A percentile compares a stretch with the other conserved stretches of the same genome.
These are phyloP conservation scores for Centrapalus pauciflorus DNA, from an alignment of 129 eudicot genomes.

Conservation along the genomic window DNA sequence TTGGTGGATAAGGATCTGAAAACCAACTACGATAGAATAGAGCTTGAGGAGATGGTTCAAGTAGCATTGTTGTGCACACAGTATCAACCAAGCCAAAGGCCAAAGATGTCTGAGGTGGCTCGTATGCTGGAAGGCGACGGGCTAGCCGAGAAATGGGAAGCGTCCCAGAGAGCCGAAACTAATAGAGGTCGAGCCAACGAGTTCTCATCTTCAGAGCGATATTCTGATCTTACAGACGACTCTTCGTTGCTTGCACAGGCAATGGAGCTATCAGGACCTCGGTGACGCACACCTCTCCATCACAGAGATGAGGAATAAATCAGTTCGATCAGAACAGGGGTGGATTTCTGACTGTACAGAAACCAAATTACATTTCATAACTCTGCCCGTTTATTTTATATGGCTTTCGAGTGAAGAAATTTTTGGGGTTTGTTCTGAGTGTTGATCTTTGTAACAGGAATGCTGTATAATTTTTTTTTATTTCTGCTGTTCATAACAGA, in stretches of 20 bases:
- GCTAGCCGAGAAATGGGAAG: conserved; percentile 95
- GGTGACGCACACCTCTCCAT: conserved; percentile 54
- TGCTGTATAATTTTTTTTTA: conserved; percentile 10
- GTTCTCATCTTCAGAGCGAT: conserved; percentile 76
- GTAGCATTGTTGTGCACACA: conserved; percentile 83
- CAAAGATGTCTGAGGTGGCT: conserved; percentile 96
- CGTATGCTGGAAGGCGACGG: conserved; percentile 99
- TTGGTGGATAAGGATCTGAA: conserved; percentile 82
- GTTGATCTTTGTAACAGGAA: conserved; percentile 35
- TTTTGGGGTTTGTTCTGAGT: conserved; percentile 17
- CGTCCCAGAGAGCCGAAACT: conserved; percentile 67
- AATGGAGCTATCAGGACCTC: conserved; percentile 97
- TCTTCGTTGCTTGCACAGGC: conserved; percentile 89
- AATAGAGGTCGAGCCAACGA: conserved; percentile 70
- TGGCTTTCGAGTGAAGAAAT: conserved; percentile 13
- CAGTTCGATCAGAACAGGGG: background rate
- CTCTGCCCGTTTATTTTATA: background rate
- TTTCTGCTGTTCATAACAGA: background rate
- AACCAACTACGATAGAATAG: conserved; percentile 53
- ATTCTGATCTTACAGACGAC: conserved; percentile 92
- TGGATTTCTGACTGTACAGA: conserved; percentile 32
- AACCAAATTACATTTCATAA: conserved; percentile 19
- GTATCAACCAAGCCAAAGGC: conserved; percentile 60
- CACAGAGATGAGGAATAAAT: conserved; percentile 8
- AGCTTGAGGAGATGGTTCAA: conserved; percentile 86